Base-by-base conservation (phyloP, 2,329 filamentous ascomycete species). In the Penicillium hesseltinei region DNA sequence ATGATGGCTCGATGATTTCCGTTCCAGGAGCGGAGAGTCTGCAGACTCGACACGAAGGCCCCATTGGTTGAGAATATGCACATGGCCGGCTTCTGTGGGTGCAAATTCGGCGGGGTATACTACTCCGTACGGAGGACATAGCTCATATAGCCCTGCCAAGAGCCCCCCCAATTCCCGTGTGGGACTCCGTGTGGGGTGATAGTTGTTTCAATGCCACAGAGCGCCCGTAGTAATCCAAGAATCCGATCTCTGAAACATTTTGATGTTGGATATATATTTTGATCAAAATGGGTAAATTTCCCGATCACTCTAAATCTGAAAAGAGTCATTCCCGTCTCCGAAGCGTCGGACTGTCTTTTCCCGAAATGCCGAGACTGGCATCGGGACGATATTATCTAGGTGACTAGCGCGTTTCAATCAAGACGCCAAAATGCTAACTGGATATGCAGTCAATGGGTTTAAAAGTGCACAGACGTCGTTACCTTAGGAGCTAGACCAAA, bases 111-210 rank as follows among this genome's bases (percentile, higher is more conserved):
- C 46, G 38, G 45, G 48, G 10, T 8, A 5, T 15, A 33, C 31
- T 15, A 33, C 31, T 13, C 11, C 11, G 13, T 6, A 35, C 15
- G 6, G 33, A 3, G 33, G 15, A 17, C 33, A 35, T 35, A 17
- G 33, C 33, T 35, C 33, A 5, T 1, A 35, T 35, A 35, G 33
- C 35, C 29, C 44, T 60, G 57, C 57, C 57, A 57, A 60, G 54
- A 27, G 5, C 21, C 44, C 46, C 46, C 59, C 47, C 55, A 51
- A 55, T 57, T 55, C 59, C 59, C 48, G 47, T 53, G 57, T 60
- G 54, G 57, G 53, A 8, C 31, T 33, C 59, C 46, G 38, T 52
- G 57, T 61, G 51, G 57, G 48, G 46, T 31, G 27, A 29, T 27
- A 45, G 15, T 19, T 50, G 60, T 62, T 62, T 60, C 57, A 55